Conservation (phyloP, 1,284 basidiomycete species). For the Sporisorium iseilematis-ciliati region DNA sequence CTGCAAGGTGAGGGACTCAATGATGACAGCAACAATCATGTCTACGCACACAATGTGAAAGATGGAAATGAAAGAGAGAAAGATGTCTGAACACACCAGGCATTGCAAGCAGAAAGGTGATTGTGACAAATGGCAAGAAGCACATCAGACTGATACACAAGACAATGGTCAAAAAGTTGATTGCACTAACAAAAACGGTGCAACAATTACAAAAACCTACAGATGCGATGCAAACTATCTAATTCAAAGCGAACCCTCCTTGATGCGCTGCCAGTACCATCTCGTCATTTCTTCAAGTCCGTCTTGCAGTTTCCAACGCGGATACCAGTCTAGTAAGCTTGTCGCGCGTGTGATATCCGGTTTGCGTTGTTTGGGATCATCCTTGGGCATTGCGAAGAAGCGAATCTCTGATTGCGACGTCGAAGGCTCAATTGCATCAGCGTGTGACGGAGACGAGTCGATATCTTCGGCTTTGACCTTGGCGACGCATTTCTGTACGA, state of each 20-base stretch:
- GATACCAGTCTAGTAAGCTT: slow-evolving; percentile 87
- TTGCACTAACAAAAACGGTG: no score
- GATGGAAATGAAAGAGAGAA: no score
- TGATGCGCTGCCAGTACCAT: slow-evolving; percentile 75
- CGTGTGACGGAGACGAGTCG: slow-evolving; percentile 70
- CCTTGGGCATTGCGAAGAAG: slow-evolving; percentile 70
- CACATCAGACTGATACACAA: no score
- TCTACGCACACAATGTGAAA: no score
- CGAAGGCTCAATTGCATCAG: not conserved
- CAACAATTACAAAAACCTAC: no score
- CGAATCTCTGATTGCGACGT: slow-evolving; percentile 50
- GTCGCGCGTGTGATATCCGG: slow-evolving; percentile 93
- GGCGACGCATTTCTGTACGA: slow-evolving; percentile 62
- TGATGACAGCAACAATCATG: no score
- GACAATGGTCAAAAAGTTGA: no score
- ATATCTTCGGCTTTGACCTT: slow-evolving; percentile 33
- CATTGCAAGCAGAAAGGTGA: no score
- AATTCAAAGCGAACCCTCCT: slow-evolving; percentile 39
- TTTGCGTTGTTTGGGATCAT: slow-evolving; percentile 92
- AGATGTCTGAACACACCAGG: no score
- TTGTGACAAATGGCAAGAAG: no score
- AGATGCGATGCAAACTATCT: not conserved
- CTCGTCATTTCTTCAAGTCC: slow-evolving; percentile 93
- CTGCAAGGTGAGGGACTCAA: no score
- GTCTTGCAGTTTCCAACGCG: slow-evolving; percentile 89